Percentiles rank a stretch among this genome's conserved stretches.
Evolutionary conservation across 1,284 basidiomycete species (phyloP).

Genomic region (Cutaneotrichosporon arboriforme): DNA sequence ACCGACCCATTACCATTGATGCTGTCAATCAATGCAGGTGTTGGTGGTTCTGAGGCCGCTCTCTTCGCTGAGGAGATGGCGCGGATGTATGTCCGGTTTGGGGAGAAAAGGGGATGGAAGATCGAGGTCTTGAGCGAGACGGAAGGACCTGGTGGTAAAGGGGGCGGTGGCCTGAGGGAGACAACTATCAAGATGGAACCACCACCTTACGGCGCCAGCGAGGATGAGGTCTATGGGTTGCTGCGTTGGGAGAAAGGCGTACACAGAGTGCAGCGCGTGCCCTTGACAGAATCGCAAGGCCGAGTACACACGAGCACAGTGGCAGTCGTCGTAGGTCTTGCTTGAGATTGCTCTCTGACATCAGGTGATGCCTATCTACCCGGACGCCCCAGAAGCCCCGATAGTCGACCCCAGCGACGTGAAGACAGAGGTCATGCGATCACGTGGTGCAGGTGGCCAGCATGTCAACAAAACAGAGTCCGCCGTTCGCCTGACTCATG

Average conservation of each 20-base stretch:
- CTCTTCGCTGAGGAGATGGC: constrained; percentile 75
- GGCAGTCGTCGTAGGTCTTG: constrained; percentile 64
- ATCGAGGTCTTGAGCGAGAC: constrained; percentile 42
- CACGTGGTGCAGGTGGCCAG: constrained; percentile 92
- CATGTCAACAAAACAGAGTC: constrained; percentile 99
- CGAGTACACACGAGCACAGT: constrained; percentile 91
- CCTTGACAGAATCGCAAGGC: constrained; percentile 78
- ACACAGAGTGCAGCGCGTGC: constrained; percentile 91
- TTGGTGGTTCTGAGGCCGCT: constrained; percentile 83
- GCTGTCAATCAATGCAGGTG: constrained; percentile 85
- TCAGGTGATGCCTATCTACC: constrained; percentile 53
- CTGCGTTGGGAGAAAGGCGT: constrained; percentile 90
- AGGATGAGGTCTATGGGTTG: constrained; percentile 68
- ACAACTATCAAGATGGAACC: constrained; percentile 57
- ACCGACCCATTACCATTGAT: constrained; percentile 68
- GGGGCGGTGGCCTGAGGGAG: constrained; percentile 70
- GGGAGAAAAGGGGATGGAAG: constrained; percentile 51
- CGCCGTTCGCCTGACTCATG: constrained; percentile 90
- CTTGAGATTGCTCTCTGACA: not conserved
- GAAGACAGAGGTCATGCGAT: constrained; percentile 86
- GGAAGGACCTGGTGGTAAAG: constrained; percentile 52
- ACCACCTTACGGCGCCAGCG: constrained; percentile 58
- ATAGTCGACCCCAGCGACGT: constrained; percentile 79
- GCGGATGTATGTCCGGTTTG: constrained; percentile 75
- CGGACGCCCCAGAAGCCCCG: constrained; percentile 47